A percentile compares a stretch with the other conserved stretches of the same genome.
These are phyloP conservation scores for Cladosporium sp. DNA, from an alignment of 2,329 filamentous ascomycete genomes.

Conservation along the genomic window DNA sequence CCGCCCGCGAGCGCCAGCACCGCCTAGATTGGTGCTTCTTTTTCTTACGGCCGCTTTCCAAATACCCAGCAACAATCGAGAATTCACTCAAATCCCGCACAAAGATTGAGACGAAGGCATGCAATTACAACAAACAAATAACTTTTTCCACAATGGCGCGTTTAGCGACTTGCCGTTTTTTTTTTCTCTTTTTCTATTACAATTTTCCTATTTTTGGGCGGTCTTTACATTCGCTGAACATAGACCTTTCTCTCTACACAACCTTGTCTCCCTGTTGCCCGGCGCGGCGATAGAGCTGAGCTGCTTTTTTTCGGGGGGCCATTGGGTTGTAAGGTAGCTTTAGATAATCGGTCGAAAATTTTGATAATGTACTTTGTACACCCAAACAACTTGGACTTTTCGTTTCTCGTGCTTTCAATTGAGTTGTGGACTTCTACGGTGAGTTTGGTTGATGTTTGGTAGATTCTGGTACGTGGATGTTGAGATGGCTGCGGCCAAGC, in stretches of 20 bases:
- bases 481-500: too few relatives aligned
- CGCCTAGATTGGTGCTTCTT: constrained; percentile 50
- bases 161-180: constrained; percentile 6
- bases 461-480: too few relatives aligned
- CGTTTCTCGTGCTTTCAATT: too few relatives aligned
- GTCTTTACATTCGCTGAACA: constrained; percentile 6
- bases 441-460: too few relatives aligned
- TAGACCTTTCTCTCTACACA: constrained; percentile 1
- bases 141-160: constrained; percentile 7
- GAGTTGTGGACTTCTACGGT: too few relatives aligned
- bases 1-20: constrained; percentile 81
- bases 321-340: neutral
- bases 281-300: constrained; percentile 1
- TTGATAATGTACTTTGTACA: constrained; percentile 10
- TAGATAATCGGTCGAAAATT: constrained; percentile 7
- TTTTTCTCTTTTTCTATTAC: neutral
- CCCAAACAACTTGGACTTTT: neutral
- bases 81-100: neutral
- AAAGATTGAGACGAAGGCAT: constrained; percentile 6
- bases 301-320: neutral
- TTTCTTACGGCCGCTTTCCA: neutral
- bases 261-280: neutral
- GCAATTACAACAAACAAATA: neutral
- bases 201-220: neutral
- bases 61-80: too few relatives aligned